Base-by-base conservation (phyloP, 306 rosid species). In the Cicer bijugum region DNA sequence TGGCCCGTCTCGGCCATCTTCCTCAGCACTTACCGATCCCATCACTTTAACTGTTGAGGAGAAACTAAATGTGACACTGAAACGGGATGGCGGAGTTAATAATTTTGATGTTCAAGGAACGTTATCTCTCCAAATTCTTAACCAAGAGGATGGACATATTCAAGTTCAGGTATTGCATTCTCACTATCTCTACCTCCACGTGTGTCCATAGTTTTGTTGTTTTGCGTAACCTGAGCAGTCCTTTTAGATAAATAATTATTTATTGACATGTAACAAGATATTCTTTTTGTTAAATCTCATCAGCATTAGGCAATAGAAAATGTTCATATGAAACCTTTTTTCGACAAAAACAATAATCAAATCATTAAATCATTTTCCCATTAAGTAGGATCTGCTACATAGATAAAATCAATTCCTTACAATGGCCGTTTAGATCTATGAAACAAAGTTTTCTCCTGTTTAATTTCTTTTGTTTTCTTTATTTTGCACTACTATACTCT, bases 81-180 rank as follows among this genome's bases (percentile, higher is more conserved):
- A 91, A 87, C 89, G 96, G 73, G 99, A 94, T 78, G 99, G 97
- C 53, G 99, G 99, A 64, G 90, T 91, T 20, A 76, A 91, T 85
- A 94, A 78, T 81, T 91, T 94, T 84, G 99, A 94, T 83, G 91
- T 91, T 68, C 99, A 94, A 80, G 99, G 97, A 52, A 83, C 92
- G 74, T 69, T 91, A 75, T 87, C 93, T 37, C 92, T 94, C 73
- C 99, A 94, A 82, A 94, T 94, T 83, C 92, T 89, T 74, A 89
- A 91, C 86, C 86, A 87, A 79, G 97, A 93, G 81, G 91, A 91
- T 81, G 96, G 73, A 11, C 83, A 84, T 74, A 87, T 94, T 79
- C 97, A 94, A 88, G 99, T 94, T 79, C 94, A 91, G 92, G 96
- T 89, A 86, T 39, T 37, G 1, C 12, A 39, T 46, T 75, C 47